A percentile compares a stretch with the other conserved stretches of the same genome.
These are phyloP conservation scores for Exutisphaerella laricina DNA, from an alignment of 2,329 filamentous ascomycete species.

Conservation along the genomic window DNA sequence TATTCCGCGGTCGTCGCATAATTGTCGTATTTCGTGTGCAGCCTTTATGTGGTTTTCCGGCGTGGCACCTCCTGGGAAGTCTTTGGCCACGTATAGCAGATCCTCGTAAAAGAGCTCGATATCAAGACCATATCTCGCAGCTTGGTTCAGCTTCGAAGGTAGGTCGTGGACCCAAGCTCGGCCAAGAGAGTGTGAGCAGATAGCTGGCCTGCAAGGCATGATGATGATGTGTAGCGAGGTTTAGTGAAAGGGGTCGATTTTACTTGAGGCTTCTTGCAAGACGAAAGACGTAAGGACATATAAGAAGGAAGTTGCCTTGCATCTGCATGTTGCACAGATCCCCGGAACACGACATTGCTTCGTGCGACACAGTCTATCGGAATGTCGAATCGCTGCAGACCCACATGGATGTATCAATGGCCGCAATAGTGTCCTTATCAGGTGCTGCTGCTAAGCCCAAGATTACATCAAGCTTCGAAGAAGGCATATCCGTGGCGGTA, in stretches of 20 bases:
- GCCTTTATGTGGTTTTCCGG: conserved; percentile 50
- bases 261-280: neutral
- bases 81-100: conserved; percentile 55
- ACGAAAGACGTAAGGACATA: neutral
- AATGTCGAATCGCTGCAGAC: conserved; percentile 7
- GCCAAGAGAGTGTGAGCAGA: conserved; percentile 72
- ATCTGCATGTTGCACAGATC: neutral
- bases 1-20: conserved; percentile 54
- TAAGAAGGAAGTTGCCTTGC: conserved; percentile 6
- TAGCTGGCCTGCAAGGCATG: conserved; percentile 56
- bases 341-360: conserved; percentile 12
- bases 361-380: conserved; percentile 7
- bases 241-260: neutral
- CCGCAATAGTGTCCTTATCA: neutral
- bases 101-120: conserved; percentile 78
- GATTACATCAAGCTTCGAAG: neutral
- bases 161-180: conserved; percentile 66
- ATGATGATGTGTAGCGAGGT: neutral
- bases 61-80: conserved; percentile 40
- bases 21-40: conserved; percentile 50
- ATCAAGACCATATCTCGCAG: conserved; percentile 60
- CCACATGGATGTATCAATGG: conserved; percentile 13
- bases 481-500: conserved; percentile 7
- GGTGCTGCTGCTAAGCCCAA: no score
- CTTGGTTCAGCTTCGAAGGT: conserved; percentile 62